Base-by-base conservation (phyloP, 106 monocot genomes). In the Cymbidium sinense region DNA sequence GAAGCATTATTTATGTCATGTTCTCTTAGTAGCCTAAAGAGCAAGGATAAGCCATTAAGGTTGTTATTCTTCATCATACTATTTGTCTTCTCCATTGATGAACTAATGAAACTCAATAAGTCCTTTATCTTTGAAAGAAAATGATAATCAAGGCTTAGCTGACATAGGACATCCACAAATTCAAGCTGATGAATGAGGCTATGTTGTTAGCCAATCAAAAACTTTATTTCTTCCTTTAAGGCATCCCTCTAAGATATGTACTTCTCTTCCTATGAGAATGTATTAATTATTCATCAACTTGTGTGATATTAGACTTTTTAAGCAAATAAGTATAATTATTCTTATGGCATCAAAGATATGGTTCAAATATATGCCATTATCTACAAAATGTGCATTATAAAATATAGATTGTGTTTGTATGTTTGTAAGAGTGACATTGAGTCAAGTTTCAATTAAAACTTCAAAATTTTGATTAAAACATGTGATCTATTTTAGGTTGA, bases 91-190 rank as follows among this genome's bases (percentile, higher is more conserved):
- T 74, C 43, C 19, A 64, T n/a, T 47, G 47, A 47, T 2, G 54
- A 77, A n/a, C 0, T 25, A 7, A 78, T 65, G 18, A 34, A 7
- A 7, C 2, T 28, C n/a, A 85, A 29, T 1, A 8, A 74, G 52
- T 77, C 33, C 15, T 75, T 74, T 29, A 85, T 81, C 77, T 85
- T 81, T 31, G 39, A 19, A 11, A 78, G 23, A 30, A 81, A 75
- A 54, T 74, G 85, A 73, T 81, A 81, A 7, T 64, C 74, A 21
- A 85, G 64, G 4, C 81, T 81, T 3, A 85, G 75, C 25, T 78
- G 81, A 2, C 34, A 47, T 1, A 85, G 33, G 18, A 15, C 34
- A 34, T 85, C 85, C 5, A 85, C 3, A 5, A 85, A 33, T 67
- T 78, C 64, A 6, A 85, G 75, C 31, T 77, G 72, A 6, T 39